phyloP scores from a whole-genome alignment of 1,139 yeast genomes.

The Kazachstania sp. region DNA sequence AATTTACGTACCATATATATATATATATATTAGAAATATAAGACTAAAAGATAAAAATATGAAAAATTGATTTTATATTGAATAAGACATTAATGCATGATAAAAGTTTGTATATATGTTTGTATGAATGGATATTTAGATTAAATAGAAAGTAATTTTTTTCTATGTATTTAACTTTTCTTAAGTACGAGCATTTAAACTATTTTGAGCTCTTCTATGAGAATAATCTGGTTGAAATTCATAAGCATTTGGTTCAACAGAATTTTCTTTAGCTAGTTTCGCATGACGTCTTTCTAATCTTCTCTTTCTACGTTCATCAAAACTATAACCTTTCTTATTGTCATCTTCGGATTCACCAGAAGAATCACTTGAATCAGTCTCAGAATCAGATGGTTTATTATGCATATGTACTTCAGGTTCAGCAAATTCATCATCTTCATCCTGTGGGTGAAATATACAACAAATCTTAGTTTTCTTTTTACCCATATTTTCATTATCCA shows the following conservation, averaged over 20 bases:
- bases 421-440: conserved; percentile 30
- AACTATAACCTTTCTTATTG: conserved; percentile 18
- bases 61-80: too few species aligned
- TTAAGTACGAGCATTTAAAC: not conserved
- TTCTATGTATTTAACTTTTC: too few species aligned
- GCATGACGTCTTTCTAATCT: conserved; percentile 29
- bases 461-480: conserved; percentile 90
- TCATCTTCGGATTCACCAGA: conserved; percentile 27
- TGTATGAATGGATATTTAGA: not conserved
- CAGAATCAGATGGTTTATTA: conserved; percentile 7
- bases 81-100: not conserved
- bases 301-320: conserved; percentile 26
- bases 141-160: too few species aligned
- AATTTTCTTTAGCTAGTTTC: conserved; percentile 17
- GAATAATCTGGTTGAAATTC: conserved; percentile 63
- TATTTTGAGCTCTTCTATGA: conserved; percentile 9
- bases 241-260: conserved; percentile 57
- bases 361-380: conserved; percentile 13
- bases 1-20: not conserved
- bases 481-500: conserved; percentile 82
- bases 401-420: conserved; percentile 7
- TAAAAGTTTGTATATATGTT: not conserved
- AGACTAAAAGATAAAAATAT: not conserved
- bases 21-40: too few species aligned
- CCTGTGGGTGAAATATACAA: conserved; percentile 84